Percentiles rank a stretch among this genome's conserved stretches.
Conservation (phyloP, 148 eudicot genomes). For the Cornus kousa region DNA sequence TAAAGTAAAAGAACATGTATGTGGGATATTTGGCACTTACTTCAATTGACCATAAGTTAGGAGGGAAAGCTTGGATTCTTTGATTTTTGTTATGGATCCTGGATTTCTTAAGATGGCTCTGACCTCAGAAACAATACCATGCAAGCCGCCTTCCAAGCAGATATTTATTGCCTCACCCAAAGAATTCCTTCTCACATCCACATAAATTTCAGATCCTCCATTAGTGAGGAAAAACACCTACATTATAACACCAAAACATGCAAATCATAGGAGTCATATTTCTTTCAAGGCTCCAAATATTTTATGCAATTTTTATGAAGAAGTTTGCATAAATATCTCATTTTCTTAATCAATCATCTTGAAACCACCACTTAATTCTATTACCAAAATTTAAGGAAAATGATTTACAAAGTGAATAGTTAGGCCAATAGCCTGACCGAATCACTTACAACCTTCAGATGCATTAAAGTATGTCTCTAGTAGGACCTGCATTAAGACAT, state of each 20-base stretch:
- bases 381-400: no score
- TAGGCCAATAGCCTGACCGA: no score
- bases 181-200: constrained; percentile 46
- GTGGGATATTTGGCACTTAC: constrained; percentile 15
- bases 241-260: background rate
- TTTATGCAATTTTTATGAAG: no score
- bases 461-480: no score
- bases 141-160: constrained; percentile 34
- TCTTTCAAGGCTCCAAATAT: background rate
- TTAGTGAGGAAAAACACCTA: constrained; percentile 51
- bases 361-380: no score
- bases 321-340: no score
- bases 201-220: constrained; percentile 41
- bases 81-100: constrained; percentile 29
- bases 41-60: constrained; percentile 41
- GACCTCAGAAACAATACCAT: constrained; percentile 47
- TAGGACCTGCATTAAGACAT: no score
- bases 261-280: background rate
- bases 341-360: no score
- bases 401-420: no score
- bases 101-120: constrained; percentile 45
- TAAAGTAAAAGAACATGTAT: background rate
- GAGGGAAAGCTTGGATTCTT: constrained; percentile 36
- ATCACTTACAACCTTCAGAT: no score
- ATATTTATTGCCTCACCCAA: constrained; percentile 41